Conservation (phyloP, 768 basidiomycete species). For the Daedaleopsis nitida region DNA sequence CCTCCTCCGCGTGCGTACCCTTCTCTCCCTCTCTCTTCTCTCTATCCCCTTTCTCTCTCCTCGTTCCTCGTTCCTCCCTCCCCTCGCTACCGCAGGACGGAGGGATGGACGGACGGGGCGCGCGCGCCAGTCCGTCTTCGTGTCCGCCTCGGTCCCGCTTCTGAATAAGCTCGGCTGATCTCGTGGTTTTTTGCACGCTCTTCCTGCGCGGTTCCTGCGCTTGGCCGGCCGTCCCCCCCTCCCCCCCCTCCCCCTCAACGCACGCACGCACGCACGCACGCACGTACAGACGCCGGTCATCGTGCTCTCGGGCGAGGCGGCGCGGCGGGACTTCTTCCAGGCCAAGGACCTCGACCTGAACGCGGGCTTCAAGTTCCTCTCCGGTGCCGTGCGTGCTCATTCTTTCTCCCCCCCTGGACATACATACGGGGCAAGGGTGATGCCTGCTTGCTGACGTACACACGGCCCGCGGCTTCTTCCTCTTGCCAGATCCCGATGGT, state of each 20-base stretch:
- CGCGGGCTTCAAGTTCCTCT: constrained; percentile 79
- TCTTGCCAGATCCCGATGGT: constrained; percentile 69
- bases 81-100: too few relatives aligned
- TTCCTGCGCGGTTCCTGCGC: too few relatives aligned
- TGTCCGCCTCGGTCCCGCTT: constrained; percentile 6
- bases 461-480: constrained; percentile 6
- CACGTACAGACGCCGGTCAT: constrained; percentile 64
- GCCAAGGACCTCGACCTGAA: constrained; percentile 73
- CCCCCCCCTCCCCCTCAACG: too few relatives aligned
- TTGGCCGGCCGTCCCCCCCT: too few relatives aligned
- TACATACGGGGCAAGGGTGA: too few relatives aligned
- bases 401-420: background rate
- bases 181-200: constrained; percentile 7
- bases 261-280: too few relatives aligned
- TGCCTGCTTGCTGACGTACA: too few relatives aligned
- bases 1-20: constrained; percentile 57
- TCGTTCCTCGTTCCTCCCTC: too few relatives aligned
- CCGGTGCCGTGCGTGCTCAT: constrained; percentile 63
- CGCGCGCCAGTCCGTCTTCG: constrained; percentile 2
- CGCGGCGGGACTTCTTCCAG: constrained; percentile 67
- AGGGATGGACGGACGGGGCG: too few relatives aligned
- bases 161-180: constrained; percentile 11
- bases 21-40: constrained; percentile 5
- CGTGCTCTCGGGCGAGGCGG: constrained; percentile 74
- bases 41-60: background rate